phyloP scores from a whole-genome alignment of 768 basidiomycete species.

The Hebeloma cylindrosporum region DNA sequence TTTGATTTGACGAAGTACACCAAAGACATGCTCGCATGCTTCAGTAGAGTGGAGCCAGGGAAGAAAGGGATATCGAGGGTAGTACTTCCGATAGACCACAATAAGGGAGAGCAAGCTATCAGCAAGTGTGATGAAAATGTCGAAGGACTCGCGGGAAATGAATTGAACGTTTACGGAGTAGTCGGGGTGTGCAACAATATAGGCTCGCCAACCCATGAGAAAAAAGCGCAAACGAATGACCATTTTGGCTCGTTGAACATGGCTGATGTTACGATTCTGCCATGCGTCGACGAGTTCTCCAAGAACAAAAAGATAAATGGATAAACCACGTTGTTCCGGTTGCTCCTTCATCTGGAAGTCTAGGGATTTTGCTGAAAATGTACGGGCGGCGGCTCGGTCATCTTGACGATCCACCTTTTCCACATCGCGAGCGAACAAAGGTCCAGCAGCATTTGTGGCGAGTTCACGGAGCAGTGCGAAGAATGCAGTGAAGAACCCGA shows the following conservation, averaged over 20 bases:
- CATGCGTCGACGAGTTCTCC: conserved; percentile 38
- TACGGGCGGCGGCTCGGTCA: conserved; percentile 38
- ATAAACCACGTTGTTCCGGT: conserved; percentile 23
- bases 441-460: conserved; percentile 16
- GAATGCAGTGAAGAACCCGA: conserved; percentile 23
- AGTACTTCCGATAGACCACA: conserved; percentile 34
- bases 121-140: conserved; percentile 31
- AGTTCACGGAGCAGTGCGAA: conserved; percentile 24
- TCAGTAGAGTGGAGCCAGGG: conserved; percentile 34
- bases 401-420: conserved; percentile 42
- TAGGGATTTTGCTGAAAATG: conserved; percentile 33
- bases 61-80: conserved; percentile 25
- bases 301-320: conserved; percentile 39
- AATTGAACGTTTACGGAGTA: conserved; percentile 22
- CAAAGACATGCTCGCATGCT: conserved; percentile 36
- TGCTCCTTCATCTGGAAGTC: conserved; percentile 15
- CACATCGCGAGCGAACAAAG: conserved; percentile 29
- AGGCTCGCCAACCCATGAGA: conserved; percentile 27
- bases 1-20: conserved; percentile 24
- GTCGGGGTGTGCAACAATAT: conserved; percentile 10
- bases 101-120: conserved; percentile 32
- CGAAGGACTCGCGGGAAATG: conserved; percentile 31
- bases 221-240: conserved; percentile 31
- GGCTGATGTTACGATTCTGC: conserved; percentile 31
- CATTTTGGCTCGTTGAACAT: conserved; percentile 29